Percentiles rank a stretch among this genome's conserved stretches.
phyloP scores from a whole-genome alignment of 2,329 filamentous ascomycete genomes.

The Fusarium chaquense region DNA sequence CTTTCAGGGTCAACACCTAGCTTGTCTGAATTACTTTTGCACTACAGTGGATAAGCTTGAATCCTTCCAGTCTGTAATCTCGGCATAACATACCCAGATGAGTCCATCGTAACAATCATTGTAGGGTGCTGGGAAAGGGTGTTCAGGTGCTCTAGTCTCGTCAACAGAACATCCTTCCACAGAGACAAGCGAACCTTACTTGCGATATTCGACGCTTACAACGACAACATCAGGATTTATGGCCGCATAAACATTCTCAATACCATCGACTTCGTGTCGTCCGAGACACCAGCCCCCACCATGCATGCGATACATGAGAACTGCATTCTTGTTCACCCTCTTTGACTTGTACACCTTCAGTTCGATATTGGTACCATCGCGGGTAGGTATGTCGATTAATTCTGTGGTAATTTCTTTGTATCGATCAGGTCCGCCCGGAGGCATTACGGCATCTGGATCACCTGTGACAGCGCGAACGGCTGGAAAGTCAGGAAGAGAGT shows the following conservation, averaged over 20 bases:
- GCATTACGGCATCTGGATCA: slow-evolving; percentile 38
- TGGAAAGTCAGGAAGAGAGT: slow-evolving; percentile 4
- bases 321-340: slow-evolving; percentile 15
- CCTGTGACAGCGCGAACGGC: slow-evolving; percentile 8
- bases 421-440: slow-evolving; percentile 32
- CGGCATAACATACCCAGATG: slow-evolving; percentile 30
- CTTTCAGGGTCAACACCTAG: slow-evolving; percentile 35
- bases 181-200: neutral
- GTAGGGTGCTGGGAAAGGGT: slow-evolving; percentile 38
- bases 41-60: slow-evolving; percentile 16
- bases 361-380: slow-evolving; percentile 36
- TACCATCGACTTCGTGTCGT: slow-evolving; percentile 41
- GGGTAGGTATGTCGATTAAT: slow-evolving; percentile 27
- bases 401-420: slow-evolving; percentile 26
- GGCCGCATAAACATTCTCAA: slow-evolving; percentile 42
- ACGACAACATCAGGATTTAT: slow-evolving; percentile 34
- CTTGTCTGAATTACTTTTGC: slow-evolving; percentile 34
- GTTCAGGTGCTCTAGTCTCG: slow-evolving; percentile 34
- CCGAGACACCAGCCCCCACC: slow-evolving; percentile 43
- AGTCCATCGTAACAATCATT: slow-evolving; percentile 44
- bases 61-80: accelerated
- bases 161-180: accelerated
- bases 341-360: slow-evolving; percentile 39
- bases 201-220: slow-evolving; percentile 42
- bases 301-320: slow-evolving; percentile 45